A percentile compares a stretch with the other conserved stretches of the same genome.
phyloP scores from a whole-genome alignment of 2,329 filamentous ascomycete genomes.

The Aureobasidium zeae region DNA sequence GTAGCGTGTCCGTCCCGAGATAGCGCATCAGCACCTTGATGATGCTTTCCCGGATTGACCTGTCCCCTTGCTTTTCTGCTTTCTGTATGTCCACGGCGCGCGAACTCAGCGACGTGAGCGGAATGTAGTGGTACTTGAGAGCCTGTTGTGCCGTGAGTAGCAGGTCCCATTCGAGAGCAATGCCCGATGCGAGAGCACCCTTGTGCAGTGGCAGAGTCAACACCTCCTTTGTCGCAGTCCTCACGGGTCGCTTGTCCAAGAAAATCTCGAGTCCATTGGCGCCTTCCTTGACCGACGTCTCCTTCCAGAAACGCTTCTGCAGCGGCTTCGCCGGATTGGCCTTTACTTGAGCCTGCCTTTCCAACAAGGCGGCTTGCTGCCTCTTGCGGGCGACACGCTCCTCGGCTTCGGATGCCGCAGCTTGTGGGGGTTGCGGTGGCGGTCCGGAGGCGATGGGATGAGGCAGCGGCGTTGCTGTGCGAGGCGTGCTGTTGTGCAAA shows the following conservation, averaged over 20 bases:
- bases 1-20: constrained; percentile 79
- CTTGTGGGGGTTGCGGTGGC: constrained; percentile 48
- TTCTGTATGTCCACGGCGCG: constrained; percentile 71
- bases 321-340: constrained; percentile 41
- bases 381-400: constrained; percentile 41
- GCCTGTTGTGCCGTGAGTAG: constrained; percentile 75
- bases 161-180: constrained; percentile 89
- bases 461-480: constrained; percentile 47
- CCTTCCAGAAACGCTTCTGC: constrained; percentile 78
- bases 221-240: constrained; percentile 63
- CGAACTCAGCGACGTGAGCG: constrained; percentile 74
- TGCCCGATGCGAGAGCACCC: constrained; percentile 69
- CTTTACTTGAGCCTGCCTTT: constrained; percentile 37
- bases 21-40: constrained; percentile 67
- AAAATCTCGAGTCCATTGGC: constrained; percentile 52
- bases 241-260: constrained; percentile 70
- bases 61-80: constrained; percentile 50
- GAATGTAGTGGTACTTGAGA: constrained; percentile 76
- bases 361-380: constrained; percentile 42
- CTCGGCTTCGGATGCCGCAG: constrained; percentile 39
- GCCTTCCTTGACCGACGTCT: constrained; percentile 60
- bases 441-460: constrained; percentile 50
- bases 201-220: constrained; percentile 67
- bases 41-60: constrained; percentile 53
- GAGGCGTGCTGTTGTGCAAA: constrained; percentile 35